Conservation (phyloP, 306 rosid genomes). For the Gynostemma pentaphyllum region DNA sequence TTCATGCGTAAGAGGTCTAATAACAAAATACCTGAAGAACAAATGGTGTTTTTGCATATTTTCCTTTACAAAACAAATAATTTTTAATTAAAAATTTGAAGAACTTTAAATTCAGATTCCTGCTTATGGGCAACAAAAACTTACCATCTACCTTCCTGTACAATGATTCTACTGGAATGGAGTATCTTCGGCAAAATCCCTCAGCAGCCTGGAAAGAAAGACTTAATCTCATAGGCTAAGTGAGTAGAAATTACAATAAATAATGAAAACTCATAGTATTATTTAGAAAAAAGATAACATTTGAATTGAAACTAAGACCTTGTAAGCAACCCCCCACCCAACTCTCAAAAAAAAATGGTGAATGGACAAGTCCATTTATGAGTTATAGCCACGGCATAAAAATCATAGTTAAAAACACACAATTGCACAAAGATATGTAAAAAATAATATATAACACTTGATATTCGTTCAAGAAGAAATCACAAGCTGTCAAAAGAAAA, state of each 20-base stretch:
- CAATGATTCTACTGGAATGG: slow-evolving; percentile 49
- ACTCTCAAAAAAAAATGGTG: no score
- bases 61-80: background rate
- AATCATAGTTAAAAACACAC: no score
- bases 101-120: background rate
- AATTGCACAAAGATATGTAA: no score
- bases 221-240: background rate
- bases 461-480: no score
- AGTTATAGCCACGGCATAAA: no score
- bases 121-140: slow-evolving; percentile 15
- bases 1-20: background rate
- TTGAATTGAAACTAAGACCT: no score
- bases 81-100: background rate
- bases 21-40: background rate
- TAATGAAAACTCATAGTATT: background rate
- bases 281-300: background rate
- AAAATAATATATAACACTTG: no score
- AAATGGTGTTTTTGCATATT: background rate
- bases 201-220: slow-evolving; percentile 64
- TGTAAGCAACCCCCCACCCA: no score
- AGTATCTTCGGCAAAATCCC: slow-evolving; percentile 77
- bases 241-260: background rate
- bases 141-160: slow-evolving; percentile 75
- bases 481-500: no score
- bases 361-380: no score